Conservation (phyloP, 1,284 basidiomycete genomes). For the Trichosporon sp. region DNA sequence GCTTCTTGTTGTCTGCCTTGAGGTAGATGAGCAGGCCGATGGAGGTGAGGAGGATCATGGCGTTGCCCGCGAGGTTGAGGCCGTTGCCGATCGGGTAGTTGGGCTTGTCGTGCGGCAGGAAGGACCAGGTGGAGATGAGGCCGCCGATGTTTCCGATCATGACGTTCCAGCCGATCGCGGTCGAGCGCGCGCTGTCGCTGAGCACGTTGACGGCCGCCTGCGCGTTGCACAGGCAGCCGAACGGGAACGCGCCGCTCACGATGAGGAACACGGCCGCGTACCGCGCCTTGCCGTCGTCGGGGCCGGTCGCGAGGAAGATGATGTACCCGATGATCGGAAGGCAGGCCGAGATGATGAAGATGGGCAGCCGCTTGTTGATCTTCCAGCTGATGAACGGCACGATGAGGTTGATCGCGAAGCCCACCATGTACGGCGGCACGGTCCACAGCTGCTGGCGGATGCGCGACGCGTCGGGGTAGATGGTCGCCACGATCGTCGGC, state of each 20-base stretch:
- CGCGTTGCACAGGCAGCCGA: conserved; percentile 13
- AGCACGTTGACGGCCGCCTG: conserved; percentile 9
- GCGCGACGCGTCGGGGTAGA: conserved; percentile 27
- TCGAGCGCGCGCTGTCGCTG: conserved; percentile 13
- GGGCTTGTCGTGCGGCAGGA: conserved; percentile 21
- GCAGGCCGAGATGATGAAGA: conserved; percentile 30
- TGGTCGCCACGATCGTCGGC: conserved; percentile 28
- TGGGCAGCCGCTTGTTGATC: conserved; percentile 34
- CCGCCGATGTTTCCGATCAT: conserved; percentile 26
- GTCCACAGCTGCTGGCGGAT: conserved; percentile 42
- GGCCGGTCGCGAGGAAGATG: conserved; percentile 28
- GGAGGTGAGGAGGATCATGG: conserved; percentile 11
- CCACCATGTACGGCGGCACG: conserved; percentile 44
- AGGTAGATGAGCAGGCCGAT: conserved; percentile 12
- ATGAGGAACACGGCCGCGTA: conserved; percentile 19
- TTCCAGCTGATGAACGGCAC: conserved; percentile 39
- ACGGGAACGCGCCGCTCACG: conserved; percentile 15
- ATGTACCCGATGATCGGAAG: conserved; percentile 39
- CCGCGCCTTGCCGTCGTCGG: conserved; percentile 7
- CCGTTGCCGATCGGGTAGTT: conserved; percentile 19
- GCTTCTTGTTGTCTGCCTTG: conserved; percentile 15
- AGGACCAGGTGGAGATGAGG: conserved; percentile 28
- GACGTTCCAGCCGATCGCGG: conserved; percentile 19
- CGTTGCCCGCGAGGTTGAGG: conserved; percentile 17
- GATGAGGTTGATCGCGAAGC: conserved; percentile 30